phyloP scores from a whole-genome alignment of 805 yeast genomes.

The Candida coquimbonensis region DNA sequence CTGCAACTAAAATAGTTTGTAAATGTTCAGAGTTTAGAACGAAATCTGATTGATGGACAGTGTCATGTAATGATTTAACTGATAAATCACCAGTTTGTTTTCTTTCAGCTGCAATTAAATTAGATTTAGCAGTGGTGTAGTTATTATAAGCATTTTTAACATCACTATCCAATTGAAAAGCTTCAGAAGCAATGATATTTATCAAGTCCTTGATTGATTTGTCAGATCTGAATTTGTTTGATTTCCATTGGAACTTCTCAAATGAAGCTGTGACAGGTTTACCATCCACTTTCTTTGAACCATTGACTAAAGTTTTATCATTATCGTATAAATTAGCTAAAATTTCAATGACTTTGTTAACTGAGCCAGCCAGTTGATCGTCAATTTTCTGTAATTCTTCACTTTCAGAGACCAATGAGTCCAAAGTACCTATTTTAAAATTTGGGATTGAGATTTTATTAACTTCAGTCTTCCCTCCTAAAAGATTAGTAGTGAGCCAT shows the following conservation, averaged over 20 bases:
- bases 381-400: slow-evolving; percentile 86
- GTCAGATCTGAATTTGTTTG: slow-evolving; percentile 79
- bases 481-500: slow-evolving; percentile 51
- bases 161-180: slow-evolving; percentile 77
- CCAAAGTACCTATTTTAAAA: slow-evolving; percentile 92
- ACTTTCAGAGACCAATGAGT: slow-evolving; percentile 80
- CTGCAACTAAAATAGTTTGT: slow-evolving; percentile 80
- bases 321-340: slow-evolving; percentile 42
- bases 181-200: slow-evolving; percentile 64
- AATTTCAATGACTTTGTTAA: slow-evolving; percentile 72
- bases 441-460: slow-evolving; percentile 60
- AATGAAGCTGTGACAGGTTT: slow-evolving; percentile 55
- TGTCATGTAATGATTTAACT: slow-evolving; percentile 82
- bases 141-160: slow-evolving; percentile 66
- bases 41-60: slow-evolving; percentile 77
- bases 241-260: slow-evolving; percentile 80
- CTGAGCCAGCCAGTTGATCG: slow-evolving; percentile 61
- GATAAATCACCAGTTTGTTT: slow-evolving; percentile 91
- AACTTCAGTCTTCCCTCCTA: slow-evolving; percentile 54
- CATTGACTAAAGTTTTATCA: slow-evolving; percentile 34
- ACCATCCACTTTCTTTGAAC: slow-evolving; percentile 46
- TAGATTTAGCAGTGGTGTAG: slow-evolving; percentile 79
- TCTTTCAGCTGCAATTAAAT: slow-evolving; percentile 81
- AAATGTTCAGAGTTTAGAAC: slow-evolving; percentile 82
- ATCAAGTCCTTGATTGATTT: slow-evolving; percentile 75